Evolutionary conservation across 495 filamentous ascomycete genomes (phyloP).

Genomic region (Coniosporium apollinis): DNA sequence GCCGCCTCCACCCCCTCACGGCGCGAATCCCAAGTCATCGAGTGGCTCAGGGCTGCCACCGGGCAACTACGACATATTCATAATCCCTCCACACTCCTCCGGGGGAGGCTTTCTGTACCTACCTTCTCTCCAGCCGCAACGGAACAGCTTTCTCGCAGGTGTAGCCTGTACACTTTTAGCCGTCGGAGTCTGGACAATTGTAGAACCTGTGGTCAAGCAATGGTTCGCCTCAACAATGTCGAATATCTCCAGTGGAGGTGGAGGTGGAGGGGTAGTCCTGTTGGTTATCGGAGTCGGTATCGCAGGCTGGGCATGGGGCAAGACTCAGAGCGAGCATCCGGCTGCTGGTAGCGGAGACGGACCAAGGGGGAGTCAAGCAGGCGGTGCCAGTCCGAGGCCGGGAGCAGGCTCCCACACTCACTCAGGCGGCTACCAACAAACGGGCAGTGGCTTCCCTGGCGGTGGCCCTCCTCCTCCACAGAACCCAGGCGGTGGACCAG

Average conservation of each 20-base stretch:
- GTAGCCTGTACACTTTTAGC: constrained; percentile 52
- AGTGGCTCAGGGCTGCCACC: constrained; percentile 40
- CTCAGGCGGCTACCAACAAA: too few relatives aligned
- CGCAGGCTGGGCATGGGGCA: constrained; percentile 58
- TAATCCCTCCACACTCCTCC: constrained; percentile 85
- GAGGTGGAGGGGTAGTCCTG: constrained; percentile 41
- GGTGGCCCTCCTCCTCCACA: constrained; percentile 9
- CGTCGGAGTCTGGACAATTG: constrained; percentile 46
- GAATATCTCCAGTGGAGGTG: constrained; percentile 41
- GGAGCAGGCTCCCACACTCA: too few relatives aligned
- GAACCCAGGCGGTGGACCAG: neutral
- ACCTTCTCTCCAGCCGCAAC: constrained; percentile 65
- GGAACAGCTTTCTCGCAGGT: constrained; percentile 83
- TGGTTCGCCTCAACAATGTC: constrained; percentile 47
- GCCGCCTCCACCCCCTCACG: constrained; percentile 23
- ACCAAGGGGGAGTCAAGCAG: constrained; percentile 2
- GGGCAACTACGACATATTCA: constrained; percentile 91
- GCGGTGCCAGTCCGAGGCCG: constrained; percentile 5
- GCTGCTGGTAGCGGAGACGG: constrained; percentile 3
- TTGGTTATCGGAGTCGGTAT: constrained; percentile 52
- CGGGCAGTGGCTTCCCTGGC: constrained; percentile 11
- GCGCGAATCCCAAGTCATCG: constrained; percentile 17
- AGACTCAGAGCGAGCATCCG: constrained; percentile 37
- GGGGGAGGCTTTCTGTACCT: constrained; percentile 88
- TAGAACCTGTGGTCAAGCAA: constrained; percentile 48